A percentile compares a stretch with the other conserved stretches of the same genome.
These are phyloP conservation scores for Tolypocladium nubicola DNA, from an alignment of 2,329 filamentous ascomycete genomes.

Conservation along the genomic window DNA sequence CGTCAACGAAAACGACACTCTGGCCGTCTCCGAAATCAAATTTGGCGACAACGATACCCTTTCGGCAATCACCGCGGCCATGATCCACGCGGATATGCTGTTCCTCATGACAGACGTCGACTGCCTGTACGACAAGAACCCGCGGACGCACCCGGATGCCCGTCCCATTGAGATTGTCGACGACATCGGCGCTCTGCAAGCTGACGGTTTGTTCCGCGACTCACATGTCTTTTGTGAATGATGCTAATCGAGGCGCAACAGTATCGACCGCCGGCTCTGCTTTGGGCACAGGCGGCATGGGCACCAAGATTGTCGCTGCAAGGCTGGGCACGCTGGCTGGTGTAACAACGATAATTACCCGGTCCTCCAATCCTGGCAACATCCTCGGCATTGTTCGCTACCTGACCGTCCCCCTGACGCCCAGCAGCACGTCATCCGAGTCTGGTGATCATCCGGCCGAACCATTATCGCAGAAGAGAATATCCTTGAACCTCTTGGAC, in stretches of 20 bases:
- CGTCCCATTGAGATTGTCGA: constrained; percentile 86
- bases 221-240: too few relatives aligned
- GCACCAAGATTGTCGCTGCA: constrained; percentile 92
- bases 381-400: constrained; percentile 79
- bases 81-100: constrained; percentile 92
- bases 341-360: constrained; percentile 91
- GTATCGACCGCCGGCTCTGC: constrained; percentile 83
- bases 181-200: constrained; percentile 72
- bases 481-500: constrained; percentile 27
- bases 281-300: constrained; percentile 92
- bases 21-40: constrained; percentile 96
- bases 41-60: constrained; percentile 98
- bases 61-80: constrained; percentile 90
- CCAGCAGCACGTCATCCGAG: constrained; percentile 3
- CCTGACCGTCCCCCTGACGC: constrained; percentile 39
- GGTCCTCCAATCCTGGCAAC: constrained; percentile 87
- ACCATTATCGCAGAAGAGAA: constrained; percentile 27
- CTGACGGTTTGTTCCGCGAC: constrained; percentile 49
- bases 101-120: constrained; percentile 99
- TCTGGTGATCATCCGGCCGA: constrained; percentile 19
- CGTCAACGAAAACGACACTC: constrained; percentile 96
- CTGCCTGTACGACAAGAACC: constrained; percentile 94
- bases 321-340: constrained; percentile 86
- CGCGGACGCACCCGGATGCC: constrained; percentile 73
- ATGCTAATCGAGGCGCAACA: constrained; percentile 36